Evolutionary conservation across 2,329 filamentous ascomycete genomes (phyloP), one percentile per base, ranked within the genome.

Genomic region (Cercospora citrullina): DNA sequence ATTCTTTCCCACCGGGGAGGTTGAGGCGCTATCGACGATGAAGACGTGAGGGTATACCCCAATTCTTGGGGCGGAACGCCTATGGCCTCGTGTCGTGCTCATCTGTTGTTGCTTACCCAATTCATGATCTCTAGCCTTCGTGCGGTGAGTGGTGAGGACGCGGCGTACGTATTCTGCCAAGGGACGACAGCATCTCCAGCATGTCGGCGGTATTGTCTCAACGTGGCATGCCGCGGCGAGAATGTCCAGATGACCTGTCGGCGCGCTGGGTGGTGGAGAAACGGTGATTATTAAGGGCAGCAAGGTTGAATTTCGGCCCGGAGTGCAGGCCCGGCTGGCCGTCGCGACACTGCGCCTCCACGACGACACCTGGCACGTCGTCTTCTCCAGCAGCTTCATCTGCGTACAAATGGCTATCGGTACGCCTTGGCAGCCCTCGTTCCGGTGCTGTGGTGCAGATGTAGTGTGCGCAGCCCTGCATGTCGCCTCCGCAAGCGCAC

Each of bases 11-110:
- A 66, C 67, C 8, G 67, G 67, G 8, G 60, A 64, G 42, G 45
- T 55, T 6, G 63, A 68, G 18, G 57, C 61, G 31, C 30, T 58
- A 59, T 45, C 60, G 14, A 64, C 64, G 83, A 85, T 4, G 16
- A 26, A 39, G 33, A 42, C 45, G 33, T 62, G 55, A 58, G n/a
- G 23, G 30, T 1, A 58, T 31, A 12, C 30, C 12, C 28, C 28
- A 9, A 18, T 18, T 12, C 12, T 33, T 28, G 55, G 14, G 55
- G 16, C 16, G 21, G 55, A 14, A 7, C 23, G 48, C 21, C 12
- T 5, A 8, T 28, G 2, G 48, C 21, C 21, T 28, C 21, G 48
- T 26, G 10, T 23, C 45, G 10, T 53, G 48, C 48, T 26, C 48
- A 7, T 53, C 4, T 14, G 23, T 26, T 28, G 21, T 53, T 14